Percentiles rank a stretch among this genome's conserved stretches.
Evolutionary conservation across 495 filamentous ascomycete genomes (phyloP).

Genomic region (Entonaema liquescens): DNA sequence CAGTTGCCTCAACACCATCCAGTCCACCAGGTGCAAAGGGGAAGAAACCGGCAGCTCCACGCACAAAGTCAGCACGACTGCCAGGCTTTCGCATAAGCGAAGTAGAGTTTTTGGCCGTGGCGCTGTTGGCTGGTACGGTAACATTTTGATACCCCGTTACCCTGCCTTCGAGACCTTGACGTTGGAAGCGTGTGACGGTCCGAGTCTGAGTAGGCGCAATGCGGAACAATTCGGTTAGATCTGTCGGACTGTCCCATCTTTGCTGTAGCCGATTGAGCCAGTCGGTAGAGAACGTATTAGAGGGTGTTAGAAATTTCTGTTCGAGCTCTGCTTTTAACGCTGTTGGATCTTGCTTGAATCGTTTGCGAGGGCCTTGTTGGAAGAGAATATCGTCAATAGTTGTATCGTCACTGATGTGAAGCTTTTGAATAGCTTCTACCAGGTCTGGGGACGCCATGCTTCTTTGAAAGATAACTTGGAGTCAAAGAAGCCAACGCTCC

Average conservation of each 20-base stretch:
- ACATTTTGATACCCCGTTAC: slow-evolving; percentile 96
- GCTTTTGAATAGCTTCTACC: slow-evolving; percentile 50
- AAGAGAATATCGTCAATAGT: slow-evolving; percentile 68
- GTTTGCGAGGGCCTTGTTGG: slow-evolving; percentile 65
- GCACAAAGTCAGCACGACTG: slow-evolving; percentile 87
- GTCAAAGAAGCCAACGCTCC: not conserved
- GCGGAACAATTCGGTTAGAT: slow-evolving; percentile 81
- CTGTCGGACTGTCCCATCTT: slow-evolving; percentile 82
- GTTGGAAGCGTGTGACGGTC: slow-evolving; percentile 88
- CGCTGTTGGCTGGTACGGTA: slow-evolving; percentile 87
- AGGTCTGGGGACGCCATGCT: slow-evolving; percentile 53
- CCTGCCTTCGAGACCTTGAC: slow-evolving; percentile 91
- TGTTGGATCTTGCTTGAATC: slow-evolving; percentile 61
- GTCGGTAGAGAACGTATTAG: slow-evolving; percentile 74
- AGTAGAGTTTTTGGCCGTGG: slow-evolving; percentile 96
- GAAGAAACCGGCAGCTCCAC: slow-evolving; percentile 95
- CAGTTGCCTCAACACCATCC: slow-evolving; percentile 84
- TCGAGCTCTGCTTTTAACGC: slow-evolving; percentile 75
- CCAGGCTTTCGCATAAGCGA: slow-evolving; percentile 89
- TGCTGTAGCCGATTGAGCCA: slow-evolving; percentile 92
- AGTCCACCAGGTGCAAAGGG: slow-evolving; percentile 94
- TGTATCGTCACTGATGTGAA: slow-evolving; percentile 45
- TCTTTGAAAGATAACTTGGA: slow-evolving; percentile 10
- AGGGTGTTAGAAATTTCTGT: slow-evolving; percentile 78
- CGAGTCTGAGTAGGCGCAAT: slow-evolving; percentile 91